Evolutionary conservation across 257 asterid genomes (phyloP).

Genomic region (Nicotiana undulata): DNA sequence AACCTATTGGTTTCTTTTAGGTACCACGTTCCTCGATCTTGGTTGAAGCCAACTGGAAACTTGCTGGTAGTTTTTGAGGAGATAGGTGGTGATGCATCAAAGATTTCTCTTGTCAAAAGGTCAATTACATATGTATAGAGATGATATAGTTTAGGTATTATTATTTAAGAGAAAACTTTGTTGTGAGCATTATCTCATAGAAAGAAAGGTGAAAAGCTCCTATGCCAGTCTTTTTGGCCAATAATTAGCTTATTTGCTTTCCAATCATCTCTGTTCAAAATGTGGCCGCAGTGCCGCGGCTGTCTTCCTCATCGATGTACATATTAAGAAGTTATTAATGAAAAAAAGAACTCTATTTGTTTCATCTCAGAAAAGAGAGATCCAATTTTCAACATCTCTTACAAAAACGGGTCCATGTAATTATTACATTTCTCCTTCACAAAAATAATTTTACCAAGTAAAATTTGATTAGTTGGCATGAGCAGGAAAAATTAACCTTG

Average conservation of each 20-base stretch:
- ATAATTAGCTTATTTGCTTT: not conserved
- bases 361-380: not conserved
- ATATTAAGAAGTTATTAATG: not conserved
- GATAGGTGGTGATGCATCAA: conserved; percentile 86
- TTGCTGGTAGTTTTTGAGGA: conserved; percentile 77
- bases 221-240: not conserved
- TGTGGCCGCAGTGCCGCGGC: not conserved
- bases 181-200: not conserved
- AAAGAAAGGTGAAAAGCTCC: not conserved
- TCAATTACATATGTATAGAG: conserved; percentile 35
- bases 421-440: not conserved
- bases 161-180: not conserved
- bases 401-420: not conserved
- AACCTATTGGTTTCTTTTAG: conserved; percentile 25
- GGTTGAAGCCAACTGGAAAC: conserved; percentile 69
- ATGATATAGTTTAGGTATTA: conserved; percentile 1
- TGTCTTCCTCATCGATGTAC: not conserved
- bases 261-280: not conserved
- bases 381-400: not conserved
- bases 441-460: no score
- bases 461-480: no score
- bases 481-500: no score
- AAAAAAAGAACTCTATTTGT: not conserved
- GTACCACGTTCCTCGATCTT: conserved; percentile 91
- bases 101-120: conserved; percentile 66